Base-by-base conservation (phyloP, 176 grass and related monocot genomes). In the Eleusine coracana region DNA sequence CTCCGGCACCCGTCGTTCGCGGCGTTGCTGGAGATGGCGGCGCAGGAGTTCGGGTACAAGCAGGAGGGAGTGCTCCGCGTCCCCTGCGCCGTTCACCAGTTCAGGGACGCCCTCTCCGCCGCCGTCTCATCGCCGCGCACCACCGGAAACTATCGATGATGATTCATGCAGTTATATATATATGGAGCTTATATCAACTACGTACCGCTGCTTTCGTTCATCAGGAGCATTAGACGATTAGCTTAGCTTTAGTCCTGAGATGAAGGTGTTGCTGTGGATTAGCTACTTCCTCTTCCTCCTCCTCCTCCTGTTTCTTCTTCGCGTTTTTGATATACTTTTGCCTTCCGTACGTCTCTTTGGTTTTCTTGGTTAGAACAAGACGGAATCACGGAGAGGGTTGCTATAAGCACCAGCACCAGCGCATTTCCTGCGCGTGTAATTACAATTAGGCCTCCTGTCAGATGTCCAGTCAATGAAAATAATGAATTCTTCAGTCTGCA, bases 11-110 rank as follows among this genome's bases (percentile, higher is more conserved):
- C 89, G 52, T 83, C 83, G 71, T 62, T 97, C 68, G 41, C 79
- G 4, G 76, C 62, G 38, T 55, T 97, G 89, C 81, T 94, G 73
- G 89, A 90, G 40, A 78, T 77, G 80, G 87, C 92, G 23, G 94
- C 62, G 38, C 71, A 86, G 67, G 92, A 97, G 75, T 92, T 97
- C 62, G 94, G 92, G 9, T 94, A 97, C 79, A 80, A 54, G 46
- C 89, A 97, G 70, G 84, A 88, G 11, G 94, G 94, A 65, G 73
- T 92, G 25, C 92, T 97, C 82, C 83, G 83, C 17, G 87, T 97
- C 48, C 92, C 94, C 31, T 97, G 92, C 82, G 54, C 75, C 56
- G 81, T 75, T 23, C 41, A 45, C 6, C 87, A 87, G 23, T 97
- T 97, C 81, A 76, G 36, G 41, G 23, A 86, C 23, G 78, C 84